Conservation (phyloP, 148 eudicot species). For the Arctostaphylos glauca region DNA sequence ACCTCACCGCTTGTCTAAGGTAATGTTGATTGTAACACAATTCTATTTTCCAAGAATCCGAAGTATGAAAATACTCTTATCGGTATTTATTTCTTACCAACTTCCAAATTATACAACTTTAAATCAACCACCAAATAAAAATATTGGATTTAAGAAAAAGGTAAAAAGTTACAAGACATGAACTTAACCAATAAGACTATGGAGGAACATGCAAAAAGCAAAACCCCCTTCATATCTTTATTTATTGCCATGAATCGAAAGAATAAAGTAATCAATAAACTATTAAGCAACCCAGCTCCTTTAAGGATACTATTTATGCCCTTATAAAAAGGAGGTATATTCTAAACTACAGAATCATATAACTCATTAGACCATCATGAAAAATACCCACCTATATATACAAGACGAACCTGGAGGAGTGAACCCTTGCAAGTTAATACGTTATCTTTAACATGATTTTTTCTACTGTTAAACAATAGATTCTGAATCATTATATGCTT, state of each 20-base stretch:
- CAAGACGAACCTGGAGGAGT: too few relatives aligned
- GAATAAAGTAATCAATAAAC: too few relatives aligned
- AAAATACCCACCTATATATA: too few relatives aligned
- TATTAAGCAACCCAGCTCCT: neutral
- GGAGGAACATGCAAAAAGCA: neutral
- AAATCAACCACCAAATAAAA: too few relatives aligned
- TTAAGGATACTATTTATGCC: neutral
- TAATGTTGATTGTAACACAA: neutral
- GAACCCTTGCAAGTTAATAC: too few relatives aligned
- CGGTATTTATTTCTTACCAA: neutral
- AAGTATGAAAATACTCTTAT: neutral
- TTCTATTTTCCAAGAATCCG: neutral
- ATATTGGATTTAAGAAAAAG: too few relatives aligned
- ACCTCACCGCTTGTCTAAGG: neutral
- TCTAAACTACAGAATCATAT: neutral
- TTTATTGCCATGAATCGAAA: neutral
- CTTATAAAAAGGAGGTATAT: neutral
- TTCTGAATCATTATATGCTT: too few relatives aligned
- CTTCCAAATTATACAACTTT: too few relatives aligned
- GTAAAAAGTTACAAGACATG: too few relatives aligned
- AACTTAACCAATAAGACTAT: neutral
- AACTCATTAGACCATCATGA: neutral
- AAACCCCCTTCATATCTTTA: too few relatives aligned
- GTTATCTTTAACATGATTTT: too few relatives aligned
- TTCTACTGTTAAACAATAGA: too few relatives aligned